These are phyloP conservation scores for Coemansia sp. DNA, from an alignment of 192 early-diverging fungal species.

Conservation along the genomic window DNA sequence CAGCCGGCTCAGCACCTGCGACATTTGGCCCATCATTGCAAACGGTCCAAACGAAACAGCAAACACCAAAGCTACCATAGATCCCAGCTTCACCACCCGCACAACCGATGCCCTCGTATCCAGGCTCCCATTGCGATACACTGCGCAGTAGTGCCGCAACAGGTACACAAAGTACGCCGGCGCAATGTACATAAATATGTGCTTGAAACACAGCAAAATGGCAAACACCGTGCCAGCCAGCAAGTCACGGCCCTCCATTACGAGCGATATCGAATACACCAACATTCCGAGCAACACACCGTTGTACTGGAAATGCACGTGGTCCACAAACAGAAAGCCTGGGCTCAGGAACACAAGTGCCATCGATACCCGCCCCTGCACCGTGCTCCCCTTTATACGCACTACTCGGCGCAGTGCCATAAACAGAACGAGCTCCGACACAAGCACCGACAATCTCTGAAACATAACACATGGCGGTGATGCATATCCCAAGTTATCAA, in stretches of 20 bases:
- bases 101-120: conserved; percentile 13
- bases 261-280: conserved; percentile 72
- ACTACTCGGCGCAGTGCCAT: conserved; percentile 63
- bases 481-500: conserved; percentile 68
- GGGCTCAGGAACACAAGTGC: conserved; percentile 67
- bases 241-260: conserved; percentile 60
- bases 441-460: conserved; percentile 80
- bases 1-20: conserved; percentile 75
- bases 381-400: conserved; percentile 14
- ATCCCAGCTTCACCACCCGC: conserved; percentile 66
- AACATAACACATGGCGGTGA: conserved; percentile 70
- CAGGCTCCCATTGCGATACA: neutral
- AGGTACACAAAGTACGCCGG: conserved; percentile 94
- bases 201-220: conserved; percentile 91
- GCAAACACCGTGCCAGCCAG: conserved; percentile 76
- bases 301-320: conserved; percentile 99
- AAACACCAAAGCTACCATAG: conserved; percentile 67
- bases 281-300: conserved; percentile 88
- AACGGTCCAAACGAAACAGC: conserved; percentile 83
- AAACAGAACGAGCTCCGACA: conserved; percentile 78
- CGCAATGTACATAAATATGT: conserved; percentile 89
- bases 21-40: conserved; percentile 64
- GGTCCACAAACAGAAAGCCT: conserved; percentile 83
- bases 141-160: conserved; percentile 73
- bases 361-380: conserved; percentile 51